phyloP scores from a whole-genome alignment of 345 rosid species.

The Theobroma cacao region DNA sequence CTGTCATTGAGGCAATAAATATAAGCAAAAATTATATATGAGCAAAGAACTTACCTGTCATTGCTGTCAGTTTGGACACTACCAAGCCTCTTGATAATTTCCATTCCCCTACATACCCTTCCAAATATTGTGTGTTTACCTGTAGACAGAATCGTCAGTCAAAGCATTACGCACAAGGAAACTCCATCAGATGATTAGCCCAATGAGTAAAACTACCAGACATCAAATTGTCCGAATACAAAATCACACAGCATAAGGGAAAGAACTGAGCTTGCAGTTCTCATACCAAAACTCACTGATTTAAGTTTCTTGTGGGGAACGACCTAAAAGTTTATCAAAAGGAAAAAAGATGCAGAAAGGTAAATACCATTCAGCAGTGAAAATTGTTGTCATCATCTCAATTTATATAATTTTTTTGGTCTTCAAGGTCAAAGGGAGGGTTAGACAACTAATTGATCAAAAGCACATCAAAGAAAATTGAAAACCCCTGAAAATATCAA shows the following conservation, averaged over 20 bases:
- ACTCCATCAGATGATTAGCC: not conserved
- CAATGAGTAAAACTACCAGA: not conserved
- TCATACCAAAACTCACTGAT: not conserved
- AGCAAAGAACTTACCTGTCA: conserved; percentile 55
- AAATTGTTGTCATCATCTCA: not conserved
- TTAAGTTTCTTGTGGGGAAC: not conserved
- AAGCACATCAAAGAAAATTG: not conserved
- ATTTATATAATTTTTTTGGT: not conserved
- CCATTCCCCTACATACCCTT: conserved; percentile 89
- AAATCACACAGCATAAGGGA: not conserved
- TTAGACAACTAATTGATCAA: not conserved
- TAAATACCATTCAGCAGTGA: not conserved
- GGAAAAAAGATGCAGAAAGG: not conserved
- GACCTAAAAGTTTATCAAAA: not conserved
- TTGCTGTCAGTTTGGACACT: conserved; percentile 93
- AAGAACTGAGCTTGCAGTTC: not conserved
- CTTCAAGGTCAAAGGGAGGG: not conserved
- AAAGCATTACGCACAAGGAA: not conserved
- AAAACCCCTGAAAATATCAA: not conserved
- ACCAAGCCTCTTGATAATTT: conserved; percentile 92
- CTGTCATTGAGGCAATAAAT: too few species aligned
- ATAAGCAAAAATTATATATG: not conserved
- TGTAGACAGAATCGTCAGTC: not conserved
- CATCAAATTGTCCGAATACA: not conserved
- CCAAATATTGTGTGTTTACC: conserved; percentile 66